Evolutionary conservation across 371 early-diverging fungal genomes (phyloP).

Genomic region (Parasitella parasitica): DNA sequence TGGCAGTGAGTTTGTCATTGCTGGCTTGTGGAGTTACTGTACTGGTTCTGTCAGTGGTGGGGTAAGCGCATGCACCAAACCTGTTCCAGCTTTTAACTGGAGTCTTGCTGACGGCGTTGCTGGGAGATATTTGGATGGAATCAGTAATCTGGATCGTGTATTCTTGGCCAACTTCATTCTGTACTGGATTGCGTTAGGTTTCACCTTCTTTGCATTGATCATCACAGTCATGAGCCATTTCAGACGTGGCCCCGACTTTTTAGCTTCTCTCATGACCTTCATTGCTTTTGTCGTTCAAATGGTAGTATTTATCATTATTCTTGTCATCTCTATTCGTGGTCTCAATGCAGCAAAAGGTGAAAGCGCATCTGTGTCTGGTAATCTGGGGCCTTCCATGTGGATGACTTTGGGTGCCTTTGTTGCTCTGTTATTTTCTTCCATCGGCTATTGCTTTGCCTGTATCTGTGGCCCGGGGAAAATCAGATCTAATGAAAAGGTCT

Average conservation of each 20-base stretch:
- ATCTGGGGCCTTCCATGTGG: slow-evolving; percentile 34
- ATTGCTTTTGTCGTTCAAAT: slow-evolving; percentile 21
- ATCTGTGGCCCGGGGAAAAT: slow-evolving; percentile 22
- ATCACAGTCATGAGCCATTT: slow-evolving; percentile 38
- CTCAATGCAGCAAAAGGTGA: slow-evolving; percentile 28
- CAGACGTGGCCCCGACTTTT: slow-evolving; percentile 31
- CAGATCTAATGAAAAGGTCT: slow-evolving; percentile 17
- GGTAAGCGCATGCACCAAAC: slow-evolving; percentile 29
- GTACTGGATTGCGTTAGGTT: slow-evolving; percentile 44
- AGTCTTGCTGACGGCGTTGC: slow-evolving; percentile 18
- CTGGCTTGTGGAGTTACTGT: slow-evolving; percentile 50
- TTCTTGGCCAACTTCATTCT: slow-evolving; percentile 42
- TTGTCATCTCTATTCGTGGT: slow-evolving; percentile 35
- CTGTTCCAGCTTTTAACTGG: slow-evolving; percentile 44
- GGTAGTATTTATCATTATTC: slow-evolving; percentile 22
- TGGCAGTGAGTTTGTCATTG: slow-evolving; percentile 20
- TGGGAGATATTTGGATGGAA: slow-evolving; percentile 1
- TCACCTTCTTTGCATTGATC: slow-evolving; percentile 36
- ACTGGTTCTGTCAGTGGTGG: slow-evolving; percentile 2
- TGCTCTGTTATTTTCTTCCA: slow-evolving; percentile 23
- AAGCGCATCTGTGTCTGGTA: slow-evolving; percentile 23
- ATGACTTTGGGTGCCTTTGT: slow-evolving; percentile 34
- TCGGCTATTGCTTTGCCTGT: slow-evolving; percentile 23
- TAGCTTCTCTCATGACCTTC: slow-evolving; percentile 30
- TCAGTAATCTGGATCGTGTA: slow-evolving; percentile 14